phyloP scores from a whole-genome alignment of 345 rosid genomes.

The Lepidium africanum region DNA sequence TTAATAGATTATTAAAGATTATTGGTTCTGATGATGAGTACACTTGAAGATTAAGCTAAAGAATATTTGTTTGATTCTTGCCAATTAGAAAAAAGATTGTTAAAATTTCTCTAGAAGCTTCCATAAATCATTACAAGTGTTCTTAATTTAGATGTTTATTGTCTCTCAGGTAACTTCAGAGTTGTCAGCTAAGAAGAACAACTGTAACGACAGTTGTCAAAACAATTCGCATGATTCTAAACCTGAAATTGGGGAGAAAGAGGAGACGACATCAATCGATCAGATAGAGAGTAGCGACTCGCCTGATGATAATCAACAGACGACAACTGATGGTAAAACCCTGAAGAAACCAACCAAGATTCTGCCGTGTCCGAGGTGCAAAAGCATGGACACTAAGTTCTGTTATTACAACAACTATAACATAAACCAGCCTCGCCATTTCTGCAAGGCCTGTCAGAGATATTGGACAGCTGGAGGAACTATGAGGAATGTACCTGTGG shows the following conservation, averaged over 20 bases:
- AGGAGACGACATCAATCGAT: constrained; percentile 29
- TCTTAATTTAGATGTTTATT: background rate
- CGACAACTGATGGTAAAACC: constrained; percentile 35
- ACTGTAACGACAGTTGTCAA: background rate
- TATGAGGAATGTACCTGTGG: constrained; percentile 86
- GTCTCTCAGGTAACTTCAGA: constrained; percentile 6
- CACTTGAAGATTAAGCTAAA: background rate
- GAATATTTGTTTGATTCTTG: constrained; percentile 17
- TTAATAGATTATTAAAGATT: constrained; percentile 1
- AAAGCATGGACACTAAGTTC: constrained; percentile 87
- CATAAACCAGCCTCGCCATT: constrained; percentile 87
- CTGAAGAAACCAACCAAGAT: constrained; percentile 90
- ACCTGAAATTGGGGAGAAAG: constrained; percentile 34
- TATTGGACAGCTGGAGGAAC: constrained; percentile 96
- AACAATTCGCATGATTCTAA: constrained; percentile 11
- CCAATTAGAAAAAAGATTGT: no score
- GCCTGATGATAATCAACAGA: constrained; percentile 11
- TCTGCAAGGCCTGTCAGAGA: constrained; percentile 92
- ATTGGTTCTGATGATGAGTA: background rate
- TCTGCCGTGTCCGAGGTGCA: constrained; percentile 83
- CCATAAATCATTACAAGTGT: background rate
- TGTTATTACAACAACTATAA: constrained; percentile 93
- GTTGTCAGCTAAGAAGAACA: background rate
- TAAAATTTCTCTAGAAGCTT: constrained; percentile 12
- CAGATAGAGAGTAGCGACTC: constrained; percentile 35